Base-by-base conservation (phyloP, 1,139 yeast genomes). In the Blastobotrys niveus region DNA sequence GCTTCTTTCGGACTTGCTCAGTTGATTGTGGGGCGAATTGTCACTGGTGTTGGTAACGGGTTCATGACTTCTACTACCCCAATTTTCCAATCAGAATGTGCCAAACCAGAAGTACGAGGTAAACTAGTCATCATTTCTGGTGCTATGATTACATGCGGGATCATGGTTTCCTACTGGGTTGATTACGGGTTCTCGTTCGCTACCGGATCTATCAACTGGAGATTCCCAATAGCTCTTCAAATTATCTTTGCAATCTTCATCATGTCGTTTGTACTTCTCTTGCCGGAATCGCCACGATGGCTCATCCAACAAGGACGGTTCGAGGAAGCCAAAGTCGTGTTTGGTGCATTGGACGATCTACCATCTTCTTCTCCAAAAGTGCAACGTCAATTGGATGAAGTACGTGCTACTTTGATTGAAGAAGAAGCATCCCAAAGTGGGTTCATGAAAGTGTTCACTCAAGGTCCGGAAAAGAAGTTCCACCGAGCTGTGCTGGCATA, bases 21-120 rank as follows among this genome's bases (percentile, higher is more conserved):
- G 56, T 77, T 84, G 45, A 77, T 82, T 37, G 68, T 81, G 47
- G 94, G 89, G 15, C 74, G 95, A 66, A 78, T 82, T 48, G 66
- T 82, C 35, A 76, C 87, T n/a, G 95, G 95, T 51, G 51, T 80
- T 34, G 94, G 94, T 54, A 80, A 81, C 53, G 94, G 94, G 52
- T 61, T 81, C 61, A 80, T 79, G 59, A 83, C 91, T 19, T 82
- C 89, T 25, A 81, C 89, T 30, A 79, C 83, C 48, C 94, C 94
- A 14, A 80, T 81, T 52, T 82, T 86, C 80, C 87, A 83, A 63
- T 77, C 91, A 0, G 94, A 84, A 64, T 76, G 82, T 73, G 79
- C 89, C 14, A 72, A 73, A 50, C 80, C 89, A 7, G 77, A 78
- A 55, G 74, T 75, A 58, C 77, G 94, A 68, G 94, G 94, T 56